Percentiles rank a stretch among this genome's conserved stretches.
phyloP scores from a whole-genome alignment of 208 protist genomes.

The Wallacemonas sp. region DNA sequence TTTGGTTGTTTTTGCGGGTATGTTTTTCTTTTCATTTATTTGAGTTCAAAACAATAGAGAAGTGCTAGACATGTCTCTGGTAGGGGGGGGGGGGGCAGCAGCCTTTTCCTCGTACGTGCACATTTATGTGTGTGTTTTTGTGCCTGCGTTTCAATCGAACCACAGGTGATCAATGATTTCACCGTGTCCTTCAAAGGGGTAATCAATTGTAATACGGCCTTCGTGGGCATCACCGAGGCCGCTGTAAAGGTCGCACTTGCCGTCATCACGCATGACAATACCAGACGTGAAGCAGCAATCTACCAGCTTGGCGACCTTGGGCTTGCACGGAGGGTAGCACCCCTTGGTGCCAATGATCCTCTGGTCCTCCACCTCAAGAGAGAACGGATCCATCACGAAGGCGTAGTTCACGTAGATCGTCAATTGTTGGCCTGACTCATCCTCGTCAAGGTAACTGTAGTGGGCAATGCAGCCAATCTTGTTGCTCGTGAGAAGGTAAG shows the following conservation, averaged over 20 bases:
- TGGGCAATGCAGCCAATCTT: slow-evolving; percentile 72
- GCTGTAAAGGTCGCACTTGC: slow-evolving; percentile 32
- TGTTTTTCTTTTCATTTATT: neutral
- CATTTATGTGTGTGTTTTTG: neutral
- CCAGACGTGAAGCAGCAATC: slow-evolving; percentile 26
- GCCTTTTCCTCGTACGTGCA: too few species aligned
- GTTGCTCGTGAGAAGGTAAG: slow-evolving; percentile 50
- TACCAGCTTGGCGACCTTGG: slow-evolving; percentile 30
- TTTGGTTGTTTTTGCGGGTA: neutral
- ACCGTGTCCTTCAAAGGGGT: slow-evolving; percentile 27
- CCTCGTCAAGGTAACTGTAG: slow-evolving; percentile 50
- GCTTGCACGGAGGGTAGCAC: slow-evolving; percentile 33
- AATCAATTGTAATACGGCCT: slow-evolving; percentile 33
- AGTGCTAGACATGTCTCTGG: neutral
- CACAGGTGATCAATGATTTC: slow-evolving; percentile 19
- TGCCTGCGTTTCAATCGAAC: slow-evolving; percentile 6
- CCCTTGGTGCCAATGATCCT: slow-evolving; percentile 43
- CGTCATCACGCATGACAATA: slow-evolving; percentile 30
- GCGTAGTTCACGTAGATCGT: slow-evolving; percentile 38
- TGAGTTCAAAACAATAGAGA: neutral
- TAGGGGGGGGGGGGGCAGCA: too few species aligned
- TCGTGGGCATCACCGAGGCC: slow-evolving; percentile 22
- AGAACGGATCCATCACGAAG: slow-evolving; percentile 33
- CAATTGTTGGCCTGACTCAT: slow-evolving; percentile 18
- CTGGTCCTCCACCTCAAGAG: slow-evolving; percentile 22